phyloP scores from a whole-genome alignment of 2,329 filamentous ascomycete species.

The Trichoderma polysporum region DNA sequence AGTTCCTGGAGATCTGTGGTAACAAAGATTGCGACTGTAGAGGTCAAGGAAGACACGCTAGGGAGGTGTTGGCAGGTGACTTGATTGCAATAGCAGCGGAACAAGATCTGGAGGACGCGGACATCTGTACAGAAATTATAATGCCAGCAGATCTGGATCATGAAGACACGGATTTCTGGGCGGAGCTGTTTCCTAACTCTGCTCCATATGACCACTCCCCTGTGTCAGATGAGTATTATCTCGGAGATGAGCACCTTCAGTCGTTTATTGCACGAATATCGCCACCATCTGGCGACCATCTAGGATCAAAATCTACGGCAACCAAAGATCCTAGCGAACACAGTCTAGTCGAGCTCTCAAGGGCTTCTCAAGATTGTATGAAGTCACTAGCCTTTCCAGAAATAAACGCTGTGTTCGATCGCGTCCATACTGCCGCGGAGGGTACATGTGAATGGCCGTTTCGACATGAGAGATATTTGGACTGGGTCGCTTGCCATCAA shows the following conservation, averaged over 20 bases:
- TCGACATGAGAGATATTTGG: constrained; percentile 26
- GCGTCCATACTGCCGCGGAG: constrained; percentile 25
- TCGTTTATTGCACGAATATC: not conserved
- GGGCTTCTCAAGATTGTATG: constrained; percentile 26
- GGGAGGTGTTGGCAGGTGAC: not conserved
- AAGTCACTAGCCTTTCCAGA: constrained; percentile 33
- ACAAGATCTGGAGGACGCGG: too few species aligned
- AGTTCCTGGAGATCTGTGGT: not conserved
- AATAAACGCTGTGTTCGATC: constrained; percentile 28
- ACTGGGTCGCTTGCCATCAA: constrained; percentile 25
- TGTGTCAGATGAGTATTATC: not conserved
- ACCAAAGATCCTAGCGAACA: not conserved
- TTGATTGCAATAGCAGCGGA: not conserved
- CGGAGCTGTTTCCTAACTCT: not conserved
- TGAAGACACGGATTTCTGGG: not conserved
- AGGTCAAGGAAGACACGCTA: not conserved
- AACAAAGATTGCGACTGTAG: not conserved
- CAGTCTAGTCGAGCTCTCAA: not conserved
- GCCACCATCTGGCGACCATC: not conserved
- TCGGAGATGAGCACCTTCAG: not conserved
- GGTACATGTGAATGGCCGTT: constrained; percentile 36
- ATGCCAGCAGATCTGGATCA: not conserved
- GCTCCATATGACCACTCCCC: not conserved
- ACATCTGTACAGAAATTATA: not conserved
- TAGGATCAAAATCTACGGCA: not conserved